Base-by-base conservation (phyloP, 2,329 filamentous ascomycete species). In the Ascochyta fabae region DNA sequence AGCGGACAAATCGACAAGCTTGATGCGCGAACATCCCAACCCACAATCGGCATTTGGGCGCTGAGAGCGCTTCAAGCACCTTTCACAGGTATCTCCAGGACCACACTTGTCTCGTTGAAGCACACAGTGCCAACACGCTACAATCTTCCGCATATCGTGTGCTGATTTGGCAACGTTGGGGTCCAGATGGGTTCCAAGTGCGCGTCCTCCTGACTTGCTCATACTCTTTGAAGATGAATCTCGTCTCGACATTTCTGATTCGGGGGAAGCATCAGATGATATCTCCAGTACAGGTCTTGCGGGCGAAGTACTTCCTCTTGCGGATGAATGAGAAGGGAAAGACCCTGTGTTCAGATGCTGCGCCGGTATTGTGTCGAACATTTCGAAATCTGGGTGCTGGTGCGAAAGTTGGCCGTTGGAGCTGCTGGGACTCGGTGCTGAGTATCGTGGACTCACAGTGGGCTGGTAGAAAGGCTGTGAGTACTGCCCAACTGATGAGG, bases 121-220 rank as follows among this genome's bases (percentile, higher is more conserved):
- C 4, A 75, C 75, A 55, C 80, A 82, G 26, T 78, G 74, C 80
- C 80, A 82, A 53, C 80, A 82, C 9, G 79, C 77, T 22, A 76
- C 75, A 7, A 75, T 72, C 48, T 78, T 78, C 13, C 80, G 77
- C 78, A 80, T 80, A 36, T 75, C 71, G 44, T 77, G 74, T 38
- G 75, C 79, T 47, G 76, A 74, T 56, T 75, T 75, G 16, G 75
- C 75, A 33, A 73, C 73, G 10, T 67, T 75, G 38, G 62, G 71
- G 41, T 68, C 64, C 44, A 73, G 67, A 60, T 70, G 75, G 10
- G 73, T 75, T 48, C 75, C 75, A 12, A 79, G 68, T 24, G 72
- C 69, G 56, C 73, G 68, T 31, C 75, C 74, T 39, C 73, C 76
- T 40, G 72, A 69, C 43, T 78, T 72, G 35, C 54, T 56, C 43